These are phyloP conservation scores for Umbelopsis sp. DNA, from an alignment of 371 early-diverging fungal genomes.

Conservation along the genomic window DNA sequence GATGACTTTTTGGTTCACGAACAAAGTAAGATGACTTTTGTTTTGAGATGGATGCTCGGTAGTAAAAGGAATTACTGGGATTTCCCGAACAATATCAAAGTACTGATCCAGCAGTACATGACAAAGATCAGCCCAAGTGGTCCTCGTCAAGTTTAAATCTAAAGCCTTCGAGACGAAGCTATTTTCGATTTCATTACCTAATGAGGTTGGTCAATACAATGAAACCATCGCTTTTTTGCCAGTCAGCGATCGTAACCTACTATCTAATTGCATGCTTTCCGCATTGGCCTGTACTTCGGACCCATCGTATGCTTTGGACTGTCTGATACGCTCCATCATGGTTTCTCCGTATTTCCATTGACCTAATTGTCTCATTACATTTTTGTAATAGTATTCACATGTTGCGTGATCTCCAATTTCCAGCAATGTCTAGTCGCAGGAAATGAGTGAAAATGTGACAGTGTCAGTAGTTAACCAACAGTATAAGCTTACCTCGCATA, in stretches of 20 bases:
- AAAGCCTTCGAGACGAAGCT: neutral
- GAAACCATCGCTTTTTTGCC: too few relatives aligned
- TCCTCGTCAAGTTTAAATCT: neutral
- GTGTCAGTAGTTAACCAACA: neutral
- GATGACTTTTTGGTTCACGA: slow-evolving; percentile 13
- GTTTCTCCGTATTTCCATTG: slow-evolving; percentile 41
- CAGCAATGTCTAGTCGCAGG: slow-evolving; percentile 49
- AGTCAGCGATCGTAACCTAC: neutral
- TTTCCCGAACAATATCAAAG: slow-evolving; percentile 7
- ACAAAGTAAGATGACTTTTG: neutral
- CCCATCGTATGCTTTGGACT: neutral
- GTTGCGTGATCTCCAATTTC: slow-evolving; percentile 58
- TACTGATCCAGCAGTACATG: slow-evolving; percentile 8
- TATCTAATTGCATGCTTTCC: neutral
- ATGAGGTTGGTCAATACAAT: too few relatives aligned
- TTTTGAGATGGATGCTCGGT: neutral
- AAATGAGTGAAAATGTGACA: neutral
- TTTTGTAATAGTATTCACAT: slow-evolving; percentile 47
- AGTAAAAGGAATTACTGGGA: neutral
- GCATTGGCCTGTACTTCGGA: neutral
- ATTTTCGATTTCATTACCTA: neutral
- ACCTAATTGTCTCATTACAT: slow-evolving; percentile 36
- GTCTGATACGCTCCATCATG: slow-evolving; percentile 23
- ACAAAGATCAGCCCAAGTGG: slow-evolving; percentile 2
- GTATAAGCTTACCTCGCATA: slow-evolving; percentile 49